A percentile compares a stretch with the other conserved stretches of the same genome.
These are phyloP conservation scores for Cylindrotheca fusiformis DNA, from an alignment of 108 stramenopile species.

Conservation along the genomic window DNA sequence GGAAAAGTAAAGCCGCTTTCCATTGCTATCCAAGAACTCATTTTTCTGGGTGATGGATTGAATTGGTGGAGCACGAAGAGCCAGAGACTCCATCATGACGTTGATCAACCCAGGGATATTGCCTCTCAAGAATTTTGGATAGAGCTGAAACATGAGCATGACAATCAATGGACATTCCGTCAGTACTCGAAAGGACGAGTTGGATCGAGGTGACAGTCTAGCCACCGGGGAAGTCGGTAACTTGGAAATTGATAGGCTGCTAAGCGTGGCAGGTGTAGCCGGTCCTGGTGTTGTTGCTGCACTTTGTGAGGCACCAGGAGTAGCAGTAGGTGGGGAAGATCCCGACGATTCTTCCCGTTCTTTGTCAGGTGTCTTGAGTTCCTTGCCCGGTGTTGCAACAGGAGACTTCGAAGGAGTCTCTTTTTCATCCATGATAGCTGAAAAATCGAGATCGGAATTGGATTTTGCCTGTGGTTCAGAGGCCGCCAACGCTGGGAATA, in stretches of 20 bases:
- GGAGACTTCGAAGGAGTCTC: not conserved
- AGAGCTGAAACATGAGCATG: constrained; percentile 92
- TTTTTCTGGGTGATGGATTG: constrained; percentile 25
- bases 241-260: constrained; percentile 2
- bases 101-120: constrained; percentile 83
- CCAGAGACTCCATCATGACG: constrained; percentile 87
- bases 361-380: not conserved
- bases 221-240: constrained; percentile 11
- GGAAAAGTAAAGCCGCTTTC: constrained; percentile 50
- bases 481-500: constrained; percentile 10
- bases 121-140: constrained; percentile 76
- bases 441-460: not conserved
- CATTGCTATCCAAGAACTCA: constrained; percentile 14
- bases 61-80: constrained; percentile 62
- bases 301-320: not conserved
- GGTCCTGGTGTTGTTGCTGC: constrained; percentile 1
- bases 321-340: not conserved
- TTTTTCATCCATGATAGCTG: not conserved
- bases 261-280: constrained; percentile 4
- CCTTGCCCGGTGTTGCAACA: not conserved
- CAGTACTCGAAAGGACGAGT: constrained; percentile 78
- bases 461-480: not conserved
- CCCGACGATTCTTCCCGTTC: not conserved
- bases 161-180: constrained; percentile 90
- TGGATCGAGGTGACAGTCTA: constrained; percentile 39